Evolutionary conservation across 768 basidiomycete species (phyloP).

Genomic region (Psilocybe cyanescens): DNA sequence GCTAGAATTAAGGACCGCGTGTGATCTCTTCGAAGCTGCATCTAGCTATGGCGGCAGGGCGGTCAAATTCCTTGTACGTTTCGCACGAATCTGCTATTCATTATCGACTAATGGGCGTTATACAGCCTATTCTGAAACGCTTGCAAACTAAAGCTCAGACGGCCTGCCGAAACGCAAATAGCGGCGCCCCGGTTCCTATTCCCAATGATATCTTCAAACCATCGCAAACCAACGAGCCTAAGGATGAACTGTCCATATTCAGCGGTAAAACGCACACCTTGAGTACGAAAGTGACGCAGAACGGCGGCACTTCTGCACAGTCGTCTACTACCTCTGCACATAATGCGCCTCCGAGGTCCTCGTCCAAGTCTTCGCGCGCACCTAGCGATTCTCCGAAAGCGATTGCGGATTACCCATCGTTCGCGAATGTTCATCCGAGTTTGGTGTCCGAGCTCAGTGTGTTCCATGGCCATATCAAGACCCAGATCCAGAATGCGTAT

Average conservation of each 20-base stretch:
- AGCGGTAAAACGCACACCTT: conserved; percentile 75
- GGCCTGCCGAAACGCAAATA: conserved; percentile 49
- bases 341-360: conserved; percentile 10
- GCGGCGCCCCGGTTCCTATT: conserved; percentile 46
- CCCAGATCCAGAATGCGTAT: conserved; percentile 53
- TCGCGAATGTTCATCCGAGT: conserved; percentile 57
- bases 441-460: conserved; percentile 56
- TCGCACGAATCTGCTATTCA: not conserved
- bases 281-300: conserved; percentile 43
- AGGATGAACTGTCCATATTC: conserved; percentile 77
- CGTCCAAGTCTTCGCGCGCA: conserved; percentile 27
- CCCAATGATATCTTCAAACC: conserved; percentile 65
- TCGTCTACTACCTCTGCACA: conserved; percentile 2
- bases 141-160: conserved; percentile 64
- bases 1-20: conserved; percentile 62
- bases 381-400: conserved; percentile 36
- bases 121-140: conserved; percentile 67
- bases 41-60: conserved; percentile 66
- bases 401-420: conserved; percentile 39
- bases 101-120: not conserved
- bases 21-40: conserved; percentile 68
- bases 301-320: conserved; percentile 14
- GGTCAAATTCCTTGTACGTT: conserved; percentile 67
- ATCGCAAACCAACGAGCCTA: conserved; percentile 45
- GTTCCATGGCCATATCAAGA: conserved; percentile 59